phyloP scores from a whole-genome alignment of 106 monocot genomes.

The Ottelia alismoides region DNA sequence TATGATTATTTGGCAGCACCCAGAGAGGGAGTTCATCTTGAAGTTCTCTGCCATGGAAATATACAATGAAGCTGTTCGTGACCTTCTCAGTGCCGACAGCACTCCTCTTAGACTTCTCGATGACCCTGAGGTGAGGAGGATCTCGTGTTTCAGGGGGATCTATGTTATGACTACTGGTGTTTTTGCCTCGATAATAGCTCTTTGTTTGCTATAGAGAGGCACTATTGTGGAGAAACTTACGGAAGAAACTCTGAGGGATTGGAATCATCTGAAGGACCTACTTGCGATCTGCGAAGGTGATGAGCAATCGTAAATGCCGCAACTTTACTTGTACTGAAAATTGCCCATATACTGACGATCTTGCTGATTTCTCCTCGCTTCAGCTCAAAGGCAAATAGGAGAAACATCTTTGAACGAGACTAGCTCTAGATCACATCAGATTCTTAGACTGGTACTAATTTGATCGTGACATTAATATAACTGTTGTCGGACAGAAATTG shows the following conservation, averaged over 20 bases:
- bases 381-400: constrained; percentile 90
- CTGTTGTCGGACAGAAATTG: background rate
- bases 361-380: too few species aligned
- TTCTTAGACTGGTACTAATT: constrained; percentile 68
- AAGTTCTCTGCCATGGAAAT: constrained; percentile 97
- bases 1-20: constrained; percentile 48
- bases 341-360: too few species aligned
- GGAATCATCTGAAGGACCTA: constrained; percentile 48
- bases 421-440: constrained; percentile 99
- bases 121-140: constrained; percentile 66
- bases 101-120: constrained; percentile 92
- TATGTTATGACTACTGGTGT: background rate
- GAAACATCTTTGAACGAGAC: constrained; percentile 91
- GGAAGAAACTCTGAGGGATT: constrained; percentile 49
- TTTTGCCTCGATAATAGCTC: background rate
- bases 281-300: constrained; percentile 86
- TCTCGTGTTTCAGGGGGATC: background rate
- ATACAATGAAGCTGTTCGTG: constrained; percentile 93
- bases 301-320: background rate
- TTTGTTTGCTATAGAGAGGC: constrained; percentile 43
- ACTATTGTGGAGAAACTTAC: constrained; percentile 64
- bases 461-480: background rate
- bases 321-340: background rate
- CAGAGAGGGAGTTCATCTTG: constrained; percentile 82
- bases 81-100: constrained; percentile 75